Evolutionary conservation across 192 early-diverging fungal species (phyloP), one percentile per base, ranked within the genome.

Genomic region (Backusella westeae): DNA sequence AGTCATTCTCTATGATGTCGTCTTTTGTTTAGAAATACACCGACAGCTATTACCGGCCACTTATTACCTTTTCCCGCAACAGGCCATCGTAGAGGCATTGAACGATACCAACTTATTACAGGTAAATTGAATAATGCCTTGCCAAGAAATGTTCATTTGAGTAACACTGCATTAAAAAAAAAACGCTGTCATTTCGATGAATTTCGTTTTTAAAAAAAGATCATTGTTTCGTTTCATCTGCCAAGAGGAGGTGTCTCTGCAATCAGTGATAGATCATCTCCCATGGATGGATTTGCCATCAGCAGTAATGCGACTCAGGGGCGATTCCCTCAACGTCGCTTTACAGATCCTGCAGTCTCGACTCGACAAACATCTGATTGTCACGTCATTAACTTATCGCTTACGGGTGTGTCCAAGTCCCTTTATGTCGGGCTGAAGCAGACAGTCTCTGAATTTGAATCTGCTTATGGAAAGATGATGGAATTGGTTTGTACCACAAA

Each of bases 61-160:
- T 17, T 72, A 72, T 34, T 88, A 87, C 56, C 66, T 81, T 19
- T 81, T 92, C 38, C 90, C 90, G 12, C 79, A 80, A 34, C 84
- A 89, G 56, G 83, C 89, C 49, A 81, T 88, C 19, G 41, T 90
- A 3, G 88, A 88, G 32, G 67, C 80, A 7, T 46, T 73, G 32
- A 77, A 78, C 34, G 52, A 68, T 59, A 29, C 53, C 17, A 44
- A 79, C 10, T 75, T 77, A 10, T 79, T 69, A 46, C 75, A 84
- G 38, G 76, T 78, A 32, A 73, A 6, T 73, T 26, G 59, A 41
- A 42, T 21, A 21, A 10, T 39, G 6, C 12, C 9, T 46, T 63
- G 8, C 1, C 7, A 21, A 29, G 21, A 4, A 21, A 6, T 23
- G 7, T 53, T 53, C 32, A n/a, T 53, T 53, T 53, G 21, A 32